These are phyloP conservation scores for Phyllosticta citriasiana DNA, from an alignment of 2,329 filamentous ascomycete species.

Conservation along the genomic window DNA sequence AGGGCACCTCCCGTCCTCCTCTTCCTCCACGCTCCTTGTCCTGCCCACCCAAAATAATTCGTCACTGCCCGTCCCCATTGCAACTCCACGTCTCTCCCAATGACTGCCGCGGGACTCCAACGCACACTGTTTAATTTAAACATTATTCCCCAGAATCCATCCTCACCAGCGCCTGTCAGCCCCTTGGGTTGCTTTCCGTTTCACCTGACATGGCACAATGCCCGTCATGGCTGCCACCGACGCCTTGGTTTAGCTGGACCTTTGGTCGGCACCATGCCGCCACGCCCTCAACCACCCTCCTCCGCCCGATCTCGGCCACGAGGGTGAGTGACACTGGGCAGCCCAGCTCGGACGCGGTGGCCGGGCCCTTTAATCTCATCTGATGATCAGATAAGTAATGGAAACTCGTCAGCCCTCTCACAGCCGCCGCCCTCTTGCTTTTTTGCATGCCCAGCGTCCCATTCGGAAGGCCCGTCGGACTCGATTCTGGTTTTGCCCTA, in stretches of 20 bases:
- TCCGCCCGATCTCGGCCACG: neutral
- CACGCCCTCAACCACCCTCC: neutral
- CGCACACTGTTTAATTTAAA: no score
- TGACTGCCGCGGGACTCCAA: neutral
- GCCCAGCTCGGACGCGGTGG: neutral
- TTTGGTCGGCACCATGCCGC: neutral
- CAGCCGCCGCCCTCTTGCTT: neutral
- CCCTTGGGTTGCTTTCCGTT: neutral
- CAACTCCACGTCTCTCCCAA: neutral
- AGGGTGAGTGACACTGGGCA: neutral
- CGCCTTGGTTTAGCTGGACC: neutral
- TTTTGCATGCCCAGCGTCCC: neutral
- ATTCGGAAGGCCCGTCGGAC: neutral
- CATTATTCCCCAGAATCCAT: neutral
- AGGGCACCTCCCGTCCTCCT: neutral
- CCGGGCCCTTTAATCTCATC: slow-evolving; percentile 6
- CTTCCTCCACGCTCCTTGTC: neutral
- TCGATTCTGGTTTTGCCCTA: neutral
- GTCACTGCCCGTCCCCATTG: neutral
- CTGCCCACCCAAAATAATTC: neutral
- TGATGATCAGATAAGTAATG: slow-evolving; percentile 10
- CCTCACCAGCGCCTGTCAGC: neutral
- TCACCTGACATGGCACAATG: neutral
- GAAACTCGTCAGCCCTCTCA: neutral
- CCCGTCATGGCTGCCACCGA: neutral